Base-by-base conservation (phyloP, 495 filamentous ascomycete genomes). In the Neurospora cerealis region DNA sequence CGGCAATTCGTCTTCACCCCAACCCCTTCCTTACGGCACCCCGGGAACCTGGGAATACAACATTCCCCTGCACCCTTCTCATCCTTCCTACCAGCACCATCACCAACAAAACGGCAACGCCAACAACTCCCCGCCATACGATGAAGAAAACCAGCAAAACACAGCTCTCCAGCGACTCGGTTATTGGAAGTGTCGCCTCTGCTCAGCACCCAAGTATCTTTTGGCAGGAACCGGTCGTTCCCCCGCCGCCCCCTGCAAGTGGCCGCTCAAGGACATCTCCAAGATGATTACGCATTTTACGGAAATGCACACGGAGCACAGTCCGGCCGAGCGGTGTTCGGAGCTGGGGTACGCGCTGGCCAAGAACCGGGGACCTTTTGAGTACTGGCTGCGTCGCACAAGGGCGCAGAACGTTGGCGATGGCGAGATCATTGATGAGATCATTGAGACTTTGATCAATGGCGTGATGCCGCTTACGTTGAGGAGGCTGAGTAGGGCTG, bases 231-330 rank as follows among this genome's bases (percentile, higher is more conserved):
- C 74, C 21, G 80, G 79, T 34, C 79, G 83, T 70, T 78, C 80
- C 3, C 84, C 84, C n/a, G 83, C 82, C 40, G 79, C 78, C 70
- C 84, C 84, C 62, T 83, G 83, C 79, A 86, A 85, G 73, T 84
- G 83, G 83, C 81, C 83, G 19, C 76, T 86, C 11, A 83, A 84
- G 74, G 83, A 85, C 71, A 80, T 84, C 34, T 81, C 81, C 5
- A 86, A 86, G 77, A 81, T 86, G 76, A 79, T 86, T 46, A 83
- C 81, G 42, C 84, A 86, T 69, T 85, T 81, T 48, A 78, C 83
- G 1, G 83, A 83, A 36, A 81, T 86, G 79, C 84, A 86, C 70
- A 76, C 71, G 2, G 84, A 86, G 76, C 83, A 86, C 41, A 46
- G 75, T 19, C 75, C 78, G 0, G 10, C 72, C 1, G 83, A 86